Base-by-base conservation (phyloP, 345 rosid genomes). In the Populus deltoides region DNA sequence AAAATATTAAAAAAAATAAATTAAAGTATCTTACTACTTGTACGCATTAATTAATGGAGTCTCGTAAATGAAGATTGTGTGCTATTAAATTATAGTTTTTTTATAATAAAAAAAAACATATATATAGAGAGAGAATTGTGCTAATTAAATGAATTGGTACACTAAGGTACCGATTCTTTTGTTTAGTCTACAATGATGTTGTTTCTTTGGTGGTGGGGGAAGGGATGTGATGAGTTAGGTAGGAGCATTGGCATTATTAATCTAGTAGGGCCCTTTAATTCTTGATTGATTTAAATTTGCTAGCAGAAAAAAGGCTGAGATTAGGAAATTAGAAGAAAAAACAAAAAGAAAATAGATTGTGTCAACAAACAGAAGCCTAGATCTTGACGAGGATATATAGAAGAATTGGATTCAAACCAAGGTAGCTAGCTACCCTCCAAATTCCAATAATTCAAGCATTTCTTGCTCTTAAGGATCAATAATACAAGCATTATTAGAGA, bases 141-240 rank as follows among this genome's bases (percentile, higher is more conserved):
- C n/a, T 51, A 18, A 18, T 18, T 18, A 51, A 51, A 6, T 18
- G 57, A 18, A 51, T 18, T 18, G 9, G n/a, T 20, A 18, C 4
- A 20, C 57, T 18, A 1, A 51, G 57, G 22, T 51, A 51, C 57
- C 17, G 22, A 5, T n/a, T 59, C 9, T n/a, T n/a, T 2, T n/a
- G 13, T 55, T 29, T 3, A 57, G n/a, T 3, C 12, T 4, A 1
- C 1, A 59, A 24, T 59, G 65, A 59, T 25, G 6, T 29, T 31
- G 16, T 38, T 67, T 59, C 66, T 45, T 57, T 39, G 70, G 65
- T 63, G 76, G 81, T 68, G 65, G 74, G 74, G 69, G 62, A 67
- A 55, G 65, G 27, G 68, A 68, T 57, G 68, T 67, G 82, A 73
- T 79, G n/a, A 41, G 69, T 79, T 79, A 10, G 82, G 82, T 79